phyloP scores from a whole-genome alignment of 768 basidiomycete species.

The Wakefieldia striispora region DNA sequence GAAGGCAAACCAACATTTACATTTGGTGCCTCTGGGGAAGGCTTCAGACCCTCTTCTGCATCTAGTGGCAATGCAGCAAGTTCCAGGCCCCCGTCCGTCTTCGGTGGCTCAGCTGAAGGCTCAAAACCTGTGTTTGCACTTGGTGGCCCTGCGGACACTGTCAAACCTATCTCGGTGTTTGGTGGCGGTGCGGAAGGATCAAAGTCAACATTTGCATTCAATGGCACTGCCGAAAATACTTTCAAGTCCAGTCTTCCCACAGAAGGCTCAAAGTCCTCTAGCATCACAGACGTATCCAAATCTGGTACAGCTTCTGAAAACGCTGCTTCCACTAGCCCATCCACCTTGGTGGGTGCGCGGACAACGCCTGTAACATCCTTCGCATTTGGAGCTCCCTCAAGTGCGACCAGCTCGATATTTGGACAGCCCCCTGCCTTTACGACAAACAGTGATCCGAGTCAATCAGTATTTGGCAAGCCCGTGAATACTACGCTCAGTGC shows the following conservation, averaged over 20 bases:
- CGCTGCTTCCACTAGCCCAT: background rate
- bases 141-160: conserved; percentile 5
- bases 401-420: conserved; percentile 4
- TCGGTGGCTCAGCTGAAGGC: conserved; percentile 5
- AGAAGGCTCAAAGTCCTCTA: background rate
- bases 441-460: conserved; percentile 4
- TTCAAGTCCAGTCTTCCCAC: background rate
- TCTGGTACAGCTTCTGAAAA: conserved; percentile 1
- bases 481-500: conserved; percentile 23
- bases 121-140: conserved; percentile 9
- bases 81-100: conserved; percentile 1
- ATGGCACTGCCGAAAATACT: background rate
- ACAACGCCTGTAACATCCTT: conserved; percentile 30
- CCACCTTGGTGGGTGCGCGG: conserved; percentile 14
- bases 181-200: conserved; percentile 1
- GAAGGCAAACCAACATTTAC: conserved; percentile 15
- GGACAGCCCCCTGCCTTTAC: conserved; percentile 8
- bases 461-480: conserved; percentile 15
- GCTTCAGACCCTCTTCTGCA: conserved; percentile 11
- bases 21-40: conserved; percentile 12
- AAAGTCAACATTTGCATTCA: conserved; percentile 3
- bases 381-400: conserved; percentile 15
- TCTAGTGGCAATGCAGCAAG: conserved; percentile 7
- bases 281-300: conserved; percentile 2
- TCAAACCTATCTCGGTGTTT: conserved; percentile 3